These are phyloP conservation scores for Hydnum rufescens DNA, from an alignment of 768 basidiomycete species.

Conservation along the genomic window DNA sequence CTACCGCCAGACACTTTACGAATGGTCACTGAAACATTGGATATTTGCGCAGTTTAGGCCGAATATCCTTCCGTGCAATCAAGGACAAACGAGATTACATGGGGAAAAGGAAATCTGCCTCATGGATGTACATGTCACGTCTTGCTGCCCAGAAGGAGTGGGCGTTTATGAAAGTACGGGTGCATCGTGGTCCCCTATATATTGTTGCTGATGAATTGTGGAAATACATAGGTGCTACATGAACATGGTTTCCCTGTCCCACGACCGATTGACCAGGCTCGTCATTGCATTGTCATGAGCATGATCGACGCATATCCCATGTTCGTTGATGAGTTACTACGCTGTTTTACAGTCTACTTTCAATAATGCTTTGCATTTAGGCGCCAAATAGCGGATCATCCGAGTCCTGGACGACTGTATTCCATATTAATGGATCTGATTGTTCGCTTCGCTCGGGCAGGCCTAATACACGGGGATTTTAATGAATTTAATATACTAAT, in stretches of 20 bases:
- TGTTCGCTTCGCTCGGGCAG: slow-evolving; percentile 79
- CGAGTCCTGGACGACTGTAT: slow-evolving; percentile 78
- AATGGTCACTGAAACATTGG: not conserved
- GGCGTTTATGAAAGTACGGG: slow-evolving; percentile 87
- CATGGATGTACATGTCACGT: slow-evolving; percentile 99
- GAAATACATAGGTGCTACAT: slow-evolving; percentile 53
- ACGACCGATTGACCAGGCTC: slow-evolving; percentile 76
- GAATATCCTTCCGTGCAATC: slow-evolving; percentile 93
- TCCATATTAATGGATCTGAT: slow-evolving; percentile 88
- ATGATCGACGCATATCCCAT: slow-evolving; percentile 87
- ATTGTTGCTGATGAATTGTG: not conserved
- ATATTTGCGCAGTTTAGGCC: slow-evolving; percentile 67
- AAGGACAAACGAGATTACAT: slow-evolving; percentile 94
- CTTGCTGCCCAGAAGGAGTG: slow-evolving; percentile 94
- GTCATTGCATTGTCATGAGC: slow-evolving; percentile 94
- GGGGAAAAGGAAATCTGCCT: slow-evolving; percentile 84
- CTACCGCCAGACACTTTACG: not conserved
- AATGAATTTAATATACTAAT: slow-evolving; percentile 99
- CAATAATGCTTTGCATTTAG: slow-evolving; percentile 22
- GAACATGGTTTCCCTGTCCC: slow-evolving; percentile 90
- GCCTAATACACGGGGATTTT: slow-evolving; percentile 97
- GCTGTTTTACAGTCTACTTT: not conserved
- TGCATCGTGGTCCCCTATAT: not conserved
- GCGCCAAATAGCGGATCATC: slow-evolving; percentile 69
- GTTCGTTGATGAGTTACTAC: slow-evolving; percentile 27